Base-by-base conservation (phyloP, 345 rosid genomes). In the Stellera chamaejasme region DNA sequence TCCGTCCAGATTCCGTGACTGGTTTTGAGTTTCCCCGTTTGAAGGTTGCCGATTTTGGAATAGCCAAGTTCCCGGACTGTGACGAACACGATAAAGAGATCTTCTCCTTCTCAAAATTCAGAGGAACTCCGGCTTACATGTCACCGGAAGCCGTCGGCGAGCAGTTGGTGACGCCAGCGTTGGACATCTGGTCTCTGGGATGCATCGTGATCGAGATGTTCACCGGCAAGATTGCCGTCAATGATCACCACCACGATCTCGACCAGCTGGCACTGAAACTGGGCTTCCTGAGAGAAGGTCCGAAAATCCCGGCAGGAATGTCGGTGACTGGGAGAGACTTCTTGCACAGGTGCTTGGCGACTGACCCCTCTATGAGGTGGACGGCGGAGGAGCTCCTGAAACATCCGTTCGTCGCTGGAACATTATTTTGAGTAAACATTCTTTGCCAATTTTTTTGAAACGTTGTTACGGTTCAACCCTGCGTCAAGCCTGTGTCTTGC, bases 171-270 rank as follows among this genome's bases (percentile, higher is more conserved):
- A 4, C 10, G 6, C 10, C 15, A 12, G n/a, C 41, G 0, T 1
- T 57, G 28, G 42, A 57, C 13, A 57, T 45, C 13, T 57, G 43
- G 60, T 57, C 60, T 0, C 26, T 57, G 10, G 27, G 60, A 3
- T 45, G 51, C 15, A 5, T 27, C 28, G 11, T 57, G n/a, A 39
- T 57, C 6, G 6, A 45, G 13, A 45, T 45, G 51, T 2, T 57
- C 13, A 57, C 43, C 0, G 14, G 43, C 14, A 2, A n/a, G 19
- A 13, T 0, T 8, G 13, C 39, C 6, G 10, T 39, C 50, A 13
- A 25, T 44, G 26, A 10, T 32, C 23, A 23, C 2, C 8, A 8
- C 39, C 7, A 32, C 8, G 2, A 43, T 15, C 2, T 2, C 11
- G 1, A 0, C 3, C 16, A 41, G 26, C 28, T 57, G 3, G 9